phyloP scores from a whole-genome alignment of 2,329 filamentous ascomycete genomes.

The Phyllosticta ampelicida region DNA sequence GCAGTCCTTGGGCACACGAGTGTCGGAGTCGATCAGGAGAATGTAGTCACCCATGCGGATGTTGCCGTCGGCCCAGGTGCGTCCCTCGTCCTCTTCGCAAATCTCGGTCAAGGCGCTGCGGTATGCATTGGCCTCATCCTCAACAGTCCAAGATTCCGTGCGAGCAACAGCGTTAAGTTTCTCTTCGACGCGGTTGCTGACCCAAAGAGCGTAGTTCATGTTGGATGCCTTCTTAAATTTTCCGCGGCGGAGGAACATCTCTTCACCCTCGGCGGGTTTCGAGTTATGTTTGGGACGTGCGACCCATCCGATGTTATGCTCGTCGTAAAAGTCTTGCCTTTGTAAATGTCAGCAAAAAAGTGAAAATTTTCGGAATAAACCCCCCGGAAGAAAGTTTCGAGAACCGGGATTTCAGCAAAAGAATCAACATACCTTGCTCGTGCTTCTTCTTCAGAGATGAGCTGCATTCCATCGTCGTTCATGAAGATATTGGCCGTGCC shows the following conservation, averaged over 20 bases:
- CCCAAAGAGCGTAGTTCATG: slow-evolving; percentile 59
- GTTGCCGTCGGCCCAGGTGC: slow-evolving; percentile 50
- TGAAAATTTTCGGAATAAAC: too few species aligned
- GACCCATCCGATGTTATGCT: slow-evolving; percentile 42
- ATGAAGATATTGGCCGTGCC: slow-evolving; percentile 70
- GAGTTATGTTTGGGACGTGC: slow-evolving; percentile 41
- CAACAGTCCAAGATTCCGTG: slow-evolving; percentile 46
- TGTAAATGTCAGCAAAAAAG: too few species aligned
- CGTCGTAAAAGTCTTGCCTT: slow-evolving; percentile 39
- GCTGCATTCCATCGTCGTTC: slow-evolving; percentile 64
- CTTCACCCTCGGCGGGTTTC: slow-evolving; percentile 37
- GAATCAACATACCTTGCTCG: slow-evolving; percentile 18
- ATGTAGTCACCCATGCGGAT: slow-evolving; percentile 54
- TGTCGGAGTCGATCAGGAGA: slow-evolving; percentile 59
- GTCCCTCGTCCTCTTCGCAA: slow-evolving; percentile 41
- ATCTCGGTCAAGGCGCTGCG: slow-evolving; percentile 39
- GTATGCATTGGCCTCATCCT: slow-evolving; percentile 37
- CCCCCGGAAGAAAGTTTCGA: too few species aligned
- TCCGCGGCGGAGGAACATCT: slow-evolving; percentile 44
- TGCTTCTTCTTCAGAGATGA: slow-evolving; percentile 43
- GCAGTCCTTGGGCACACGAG: slow-evolving; percentile 56
- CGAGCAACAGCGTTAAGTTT: slow-evolving; percentile 50
- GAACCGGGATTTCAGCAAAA: too few species aligned
- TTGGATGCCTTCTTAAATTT: slow-evolving; percentile 57
- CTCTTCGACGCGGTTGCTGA: slow-evolving; percentile 57